phyloP scores from a whole-genome alignment of 2,329 filamentous ascomycete species.

The Talaromyces islandicus region DNA sequence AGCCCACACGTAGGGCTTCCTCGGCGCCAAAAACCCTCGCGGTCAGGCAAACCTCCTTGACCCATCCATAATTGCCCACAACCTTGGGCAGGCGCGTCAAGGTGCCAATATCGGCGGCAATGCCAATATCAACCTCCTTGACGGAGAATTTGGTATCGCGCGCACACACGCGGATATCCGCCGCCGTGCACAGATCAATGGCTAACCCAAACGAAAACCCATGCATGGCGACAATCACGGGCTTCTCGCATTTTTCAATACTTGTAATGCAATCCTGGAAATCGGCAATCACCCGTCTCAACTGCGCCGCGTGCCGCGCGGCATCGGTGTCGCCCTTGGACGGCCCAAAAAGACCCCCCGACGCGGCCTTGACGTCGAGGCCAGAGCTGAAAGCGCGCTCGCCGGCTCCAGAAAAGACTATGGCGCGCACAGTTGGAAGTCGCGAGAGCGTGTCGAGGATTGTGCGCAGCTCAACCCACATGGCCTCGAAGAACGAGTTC shows the following conservation, averaged over 20 bases:
- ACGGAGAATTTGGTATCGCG: conserved; percentile 34
- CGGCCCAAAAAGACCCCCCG: conserved; percentile 31
- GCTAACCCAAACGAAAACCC: conserved; percentile 72
- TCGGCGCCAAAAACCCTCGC: conserved; percentile 39
- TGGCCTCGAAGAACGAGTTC: conserved; percentile 77
- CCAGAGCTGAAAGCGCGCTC: conserved; percentile 80
- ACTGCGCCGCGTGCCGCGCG: conserved; percentile 56
- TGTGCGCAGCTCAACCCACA: conserved; percentile 75
- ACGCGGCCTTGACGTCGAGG: conserved; percentile 67
- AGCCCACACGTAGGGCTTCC: conserved; percentile 39
- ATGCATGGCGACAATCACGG: conserved; percentile 76
- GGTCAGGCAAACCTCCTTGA: conserved; percentile 43
- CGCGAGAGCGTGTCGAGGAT: conserved; percentile 68
- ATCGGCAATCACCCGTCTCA: conserved; percentile 65
- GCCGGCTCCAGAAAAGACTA: conserved; percentile 76
- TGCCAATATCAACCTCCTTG: conserved; percentile 46
- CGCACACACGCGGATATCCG: conserved; percentile 38
- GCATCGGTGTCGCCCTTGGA: conserved; percentile 45
- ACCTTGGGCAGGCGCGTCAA: conserved; percentile 43
- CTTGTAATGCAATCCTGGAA: conserved; percentile 75
- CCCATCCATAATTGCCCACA: conserved; percentile 40
- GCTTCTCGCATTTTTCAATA: conserved; percentile 85
- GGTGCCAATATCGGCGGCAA: conserved; percentile 45
- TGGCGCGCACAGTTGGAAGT: conserved; percentile 66
- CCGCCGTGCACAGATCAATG: conserved; percentile 54